Evolutionary conservation across 2,329 filamentous ascomycete genomes (phyloP).

Genomic region (Fusarium sp.): DNA sequence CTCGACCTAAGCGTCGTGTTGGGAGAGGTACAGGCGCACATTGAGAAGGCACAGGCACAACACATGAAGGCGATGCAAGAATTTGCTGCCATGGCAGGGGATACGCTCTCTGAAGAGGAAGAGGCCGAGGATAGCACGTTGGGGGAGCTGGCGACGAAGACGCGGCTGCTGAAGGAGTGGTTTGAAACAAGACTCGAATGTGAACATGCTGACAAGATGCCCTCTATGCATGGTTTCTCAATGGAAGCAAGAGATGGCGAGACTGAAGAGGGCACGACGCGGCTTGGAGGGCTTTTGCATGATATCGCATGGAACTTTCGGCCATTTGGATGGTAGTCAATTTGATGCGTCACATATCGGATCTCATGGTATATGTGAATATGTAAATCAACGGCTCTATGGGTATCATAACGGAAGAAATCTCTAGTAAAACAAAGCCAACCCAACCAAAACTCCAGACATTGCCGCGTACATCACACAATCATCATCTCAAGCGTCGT

Average conservation of each 20-base stretch:
- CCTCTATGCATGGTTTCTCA: neutral
- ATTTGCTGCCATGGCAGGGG: conserved; percentile 16
- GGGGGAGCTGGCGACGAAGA: conserved; percentile 38
- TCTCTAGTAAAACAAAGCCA: neutral
- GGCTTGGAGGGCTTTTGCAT: conserved; percentile 42
- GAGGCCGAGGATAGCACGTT: conserved; percentile 17
- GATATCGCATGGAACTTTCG: conserved; percentile 40
- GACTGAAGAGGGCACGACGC: conserved; percentile 1
- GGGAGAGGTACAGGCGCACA: conserved; percentile 19
- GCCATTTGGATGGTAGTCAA: neutral
- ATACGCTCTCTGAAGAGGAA: conserved; percentile 33
- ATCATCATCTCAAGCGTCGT: conserved; percentile 1
- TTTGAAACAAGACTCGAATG: conserved; percentile 43
- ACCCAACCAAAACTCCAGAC: conserved; percentile 3
- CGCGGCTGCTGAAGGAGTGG: conserved; percentile 48
- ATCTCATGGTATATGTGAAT: neutral
- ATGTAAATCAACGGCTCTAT: neutral
- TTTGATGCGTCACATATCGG: neutral
- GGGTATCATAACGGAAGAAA: conserved; percentile 25
- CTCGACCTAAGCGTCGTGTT: conserved; percentile 30
- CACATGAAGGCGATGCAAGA: conserved; percentile 5
- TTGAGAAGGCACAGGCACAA: conserved; percentile 20
- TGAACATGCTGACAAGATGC: conserved; percentile 5
- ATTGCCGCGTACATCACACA: conserved; percentile 1
- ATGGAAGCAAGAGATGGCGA: neutral